Evolutionary conservation across 2,329 filamentous ascomycete species (phyloP), one percentile per base, ranked within the genome.

Genomic region (Aspergillus alliaceus): DNA sequence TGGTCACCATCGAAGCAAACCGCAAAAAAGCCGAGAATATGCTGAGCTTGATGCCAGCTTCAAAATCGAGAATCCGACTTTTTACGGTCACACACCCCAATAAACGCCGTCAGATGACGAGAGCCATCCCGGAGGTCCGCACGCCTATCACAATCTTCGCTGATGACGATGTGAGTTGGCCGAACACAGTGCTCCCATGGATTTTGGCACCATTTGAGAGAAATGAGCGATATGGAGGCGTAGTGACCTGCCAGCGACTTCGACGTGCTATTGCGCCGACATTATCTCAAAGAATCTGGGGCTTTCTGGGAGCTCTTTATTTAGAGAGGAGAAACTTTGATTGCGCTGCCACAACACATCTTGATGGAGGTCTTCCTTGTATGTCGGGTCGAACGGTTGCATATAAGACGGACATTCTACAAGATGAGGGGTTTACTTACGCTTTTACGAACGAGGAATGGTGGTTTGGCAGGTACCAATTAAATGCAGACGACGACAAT

Each of bases 401-500:
- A 44, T 97, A 98, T 77, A 89, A 91, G 48, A 91, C 91, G 9
- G 86, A 90, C 70, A 97, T 98, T 62, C 81, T 98, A 25, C 87
- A 91, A 67, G 91, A 93, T 72, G 86, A 89, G 58, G 86, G 89
- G 52, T 98, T 98, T 75, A 87, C 92, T 40, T 85, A 93, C 63
- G 90, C 88, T 46, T 97, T 98, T 80, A 93, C 90, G 64, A 91
- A 93, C 54, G 93, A 98, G 78, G 89, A 89, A 66, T 96, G 91
- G 91, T 83, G 83, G 76, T 80, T 76, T 61, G 84, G 89, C 49
- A 87, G 89, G 67, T 96, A 89, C 77, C 93, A 93, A 69, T 83
- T 98, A 59, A 97, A 97, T 71, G 92, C 93, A 25, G 93, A 98
- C 75, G 93, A 98, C 74, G 93, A 98, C 81, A 98, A 98, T 78